Evolutionary conservation across 257 asterid species (phyloP).

Genomic region (Apocynum venetum): DNA sequence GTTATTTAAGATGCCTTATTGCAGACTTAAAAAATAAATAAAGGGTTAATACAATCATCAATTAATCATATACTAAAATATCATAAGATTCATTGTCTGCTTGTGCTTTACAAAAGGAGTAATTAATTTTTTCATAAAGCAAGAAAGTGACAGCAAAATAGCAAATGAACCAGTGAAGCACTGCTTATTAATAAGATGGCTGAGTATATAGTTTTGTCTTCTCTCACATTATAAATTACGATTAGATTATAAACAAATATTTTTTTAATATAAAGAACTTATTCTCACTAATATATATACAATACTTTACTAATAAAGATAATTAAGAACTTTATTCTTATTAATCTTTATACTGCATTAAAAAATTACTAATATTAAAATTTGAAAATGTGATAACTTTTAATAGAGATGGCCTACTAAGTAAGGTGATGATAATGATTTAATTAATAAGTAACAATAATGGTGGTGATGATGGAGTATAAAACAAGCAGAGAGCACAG

Average conservation of each 20-base stretch:
- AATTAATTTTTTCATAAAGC: conserved; percentile 18
- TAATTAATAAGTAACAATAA: background rate
- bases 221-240: background rate
- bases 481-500: background rate
- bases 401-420: background rate
- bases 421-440: background rate
- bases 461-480: background rate
- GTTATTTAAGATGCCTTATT: background rate
- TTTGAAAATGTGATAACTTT: too few species aligned
- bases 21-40: background rate
- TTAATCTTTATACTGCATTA: too few species aligned
- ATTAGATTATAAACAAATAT: too few species aligned
- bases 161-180: background rate
- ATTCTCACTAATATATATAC: too few species aligned
- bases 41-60: conserved; percentile 60
- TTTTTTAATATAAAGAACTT: too few species aligned
- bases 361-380: too few species aligned
- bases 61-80: conserved; percentile 40
- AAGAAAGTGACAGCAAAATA: conserved; percentile 21
- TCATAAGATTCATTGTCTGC: conserved; percentile 42
- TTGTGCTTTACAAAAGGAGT: conserved; percentile 42
- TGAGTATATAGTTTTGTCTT: background rate
- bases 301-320: too few species aligned
- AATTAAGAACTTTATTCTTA: too few species aligned
- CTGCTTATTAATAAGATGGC: too few species aligned